These are phyloP conservation scores for Mucor lusitanicus DNA, from an alignment of 371 early-diverging fungal genomes.

Conservation along the genomic window DNA sequence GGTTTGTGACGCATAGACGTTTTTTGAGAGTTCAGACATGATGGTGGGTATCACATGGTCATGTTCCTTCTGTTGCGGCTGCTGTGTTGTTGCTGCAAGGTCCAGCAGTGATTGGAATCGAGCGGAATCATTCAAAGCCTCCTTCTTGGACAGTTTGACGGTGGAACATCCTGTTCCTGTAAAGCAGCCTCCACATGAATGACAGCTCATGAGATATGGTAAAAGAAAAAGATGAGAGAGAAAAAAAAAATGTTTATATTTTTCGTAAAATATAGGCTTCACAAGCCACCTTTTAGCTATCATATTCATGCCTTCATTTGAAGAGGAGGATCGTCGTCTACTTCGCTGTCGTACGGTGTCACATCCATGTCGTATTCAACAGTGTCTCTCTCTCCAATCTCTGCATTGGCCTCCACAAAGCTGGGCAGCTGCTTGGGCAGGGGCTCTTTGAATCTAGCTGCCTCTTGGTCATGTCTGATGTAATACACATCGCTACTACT, in stretches of 20 bases:
- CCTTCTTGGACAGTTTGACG: constrained; percentile 8
- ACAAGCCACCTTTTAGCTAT: neutral
- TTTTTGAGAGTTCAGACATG: constrained; percentile 21
- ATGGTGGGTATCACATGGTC: constrained; percentile 35
- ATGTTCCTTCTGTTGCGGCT: constrained; percentile 2
- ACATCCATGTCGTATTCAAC: constrained; percentile 18
- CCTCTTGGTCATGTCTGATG: neutral
- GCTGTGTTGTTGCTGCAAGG: constrained; percentile 1
- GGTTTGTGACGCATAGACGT: constrained; percentile 31
- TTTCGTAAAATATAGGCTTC: neutral
- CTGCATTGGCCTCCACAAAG: constrained; percentile 11
- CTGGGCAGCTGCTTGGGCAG: constrained; percentile 14
- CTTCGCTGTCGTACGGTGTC: constrained; percentile 26
- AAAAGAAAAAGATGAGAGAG: neutral
- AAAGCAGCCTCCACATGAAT: constrained; percentile 28
- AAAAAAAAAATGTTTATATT: neutral
- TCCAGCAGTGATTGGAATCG: constrained; percentile 9
- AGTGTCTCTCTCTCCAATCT: neutral
- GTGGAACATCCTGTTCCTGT: constrained; percentile 24
- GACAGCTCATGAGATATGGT: constrained; percentile 23
- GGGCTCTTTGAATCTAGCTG: neutral
- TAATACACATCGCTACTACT: constrained; percentile 13
- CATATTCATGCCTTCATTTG: neutral
- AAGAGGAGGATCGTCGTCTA: constrained; percentile 7
- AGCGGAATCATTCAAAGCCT: neutral